Base-by-base conservation (phyloP, 352 stramenopile species). In the Phytopythium sindhum region DNA sequence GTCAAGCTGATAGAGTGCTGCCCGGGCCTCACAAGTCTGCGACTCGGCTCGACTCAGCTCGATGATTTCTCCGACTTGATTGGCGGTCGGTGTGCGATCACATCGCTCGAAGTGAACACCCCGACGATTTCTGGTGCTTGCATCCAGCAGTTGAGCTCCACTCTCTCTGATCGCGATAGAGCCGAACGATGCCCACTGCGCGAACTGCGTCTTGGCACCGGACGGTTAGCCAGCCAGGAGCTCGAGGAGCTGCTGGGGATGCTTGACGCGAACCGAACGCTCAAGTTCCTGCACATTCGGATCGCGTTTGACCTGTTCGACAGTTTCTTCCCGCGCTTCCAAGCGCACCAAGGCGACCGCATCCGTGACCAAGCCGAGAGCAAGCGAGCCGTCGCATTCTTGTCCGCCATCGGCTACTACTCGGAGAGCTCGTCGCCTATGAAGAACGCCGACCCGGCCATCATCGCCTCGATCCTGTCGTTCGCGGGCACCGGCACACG, bases 221-320 rank as follows among this genome's bases (percentile, higher is more conserved):
- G 60, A 11, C 29, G 63, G 33, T 26, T 69, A 37, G 52, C 10
- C 44, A 57, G 28, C 26, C 11, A 31, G 0, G 65, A 69, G 24
- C 24, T 72, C 24, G 65, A 69, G 12, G 24, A 24, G 55, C 33
- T 75, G 15, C 42, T 75, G 15, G 8, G 17, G 2, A 44, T 72
- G 24, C 26, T 75, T 0, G 31, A 61, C 15, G 28, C 23, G 19
- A 75, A 69, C 57, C 61, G 54, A 4, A 75, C 68, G 10, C 64
- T 74, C 28, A 29, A 45, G 42, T 61, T 60, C 24, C 33, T 74
- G 51, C 60, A 66, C 42, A 54, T 71, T 19, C 60, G 69, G n/a
- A 61, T 74, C 33, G 28, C 60, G 17, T 74, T 72, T 31, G 37
- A 61, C 52, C 55, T 74, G n/a, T 71, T 72, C 28, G 64, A 68